phyloP scores from a whole-genome alignment of 2,329 filamentous ascomycete genomes.

The Mycosphaerelloides madeirae region DNA sequence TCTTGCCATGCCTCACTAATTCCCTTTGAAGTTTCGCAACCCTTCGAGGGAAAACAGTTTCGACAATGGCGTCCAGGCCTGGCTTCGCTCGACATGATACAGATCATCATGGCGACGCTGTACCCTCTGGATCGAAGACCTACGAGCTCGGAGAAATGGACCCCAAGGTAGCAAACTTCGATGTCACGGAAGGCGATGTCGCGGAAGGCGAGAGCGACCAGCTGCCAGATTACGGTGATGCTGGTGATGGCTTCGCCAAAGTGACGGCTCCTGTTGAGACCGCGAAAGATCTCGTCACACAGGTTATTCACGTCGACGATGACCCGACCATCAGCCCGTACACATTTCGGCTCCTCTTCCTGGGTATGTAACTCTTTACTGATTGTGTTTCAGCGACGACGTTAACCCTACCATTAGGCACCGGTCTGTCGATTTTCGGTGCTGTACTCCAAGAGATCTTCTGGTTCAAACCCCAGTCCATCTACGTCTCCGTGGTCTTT shows the following conservation, averaged over 20 bases:
- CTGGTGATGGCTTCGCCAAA: constrained; percentile 7
- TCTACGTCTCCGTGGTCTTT: constrained; percentile 44
- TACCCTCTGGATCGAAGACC: neutral
- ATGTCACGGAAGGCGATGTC: constrained; percentile 3
- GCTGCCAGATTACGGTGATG: constrained; percentile 6
- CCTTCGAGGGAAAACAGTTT: neutral
- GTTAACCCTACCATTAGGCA: neutral
- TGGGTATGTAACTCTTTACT: constrained; percentile 25
- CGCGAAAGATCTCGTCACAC: constrained; percentile 32
- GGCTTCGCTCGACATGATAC: constrained; percentile 3
- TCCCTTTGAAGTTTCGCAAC: too few relatives aligned
- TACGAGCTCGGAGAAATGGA: constrained; percentile 4
- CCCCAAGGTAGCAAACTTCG: too few relatives aligned
- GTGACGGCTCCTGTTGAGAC: constrained; percentile 17
- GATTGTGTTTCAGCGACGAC: too few relatives aligned
- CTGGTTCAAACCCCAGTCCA: constrained; percentile 46
- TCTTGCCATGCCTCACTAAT: too few relatives aligned
- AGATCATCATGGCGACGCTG: neutral
- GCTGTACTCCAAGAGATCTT: constrained; percentile 42
- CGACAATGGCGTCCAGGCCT: constrained; percentile 1
- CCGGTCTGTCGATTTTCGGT: constrained; percentile 26
- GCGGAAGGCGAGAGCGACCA: neutral
- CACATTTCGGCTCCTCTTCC: constrained; percentile 39
- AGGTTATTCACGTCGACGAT: constrained; percentile 36
- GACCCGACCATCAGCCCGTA: constrained; percentile 34